A percentile compares a stretch with the other conserved stretches of the same genome.
Conservation (phyloP, 176 grass and related monocot species). For the Aegilops bicornis region DNA sequence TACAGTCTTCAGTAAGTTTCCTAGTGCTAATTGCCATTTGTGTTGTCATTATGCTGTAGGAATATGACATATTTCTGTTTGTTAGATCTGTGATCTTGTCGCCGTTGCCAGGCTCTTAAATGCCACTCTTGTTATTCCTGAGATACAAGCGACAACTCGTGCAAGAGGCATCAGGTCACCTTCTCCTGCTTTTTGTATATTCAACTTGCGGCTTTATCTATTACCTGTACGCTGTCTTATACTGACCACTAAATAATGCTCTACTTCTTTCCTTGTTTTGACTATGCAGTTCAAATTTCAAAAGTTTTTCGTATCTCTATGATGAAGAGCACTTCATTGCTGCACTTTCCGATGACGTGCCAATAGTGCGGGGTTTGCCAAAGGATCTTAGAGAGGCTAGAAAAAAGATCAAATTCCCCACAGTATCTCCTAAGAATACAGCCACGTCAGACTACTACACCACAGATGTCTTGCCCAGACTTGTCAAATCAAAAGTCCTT, state of each 20-base stretch:
- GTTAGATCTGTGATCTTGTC: constrained; percentile 98
- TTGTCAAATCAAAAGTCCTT: constrained; percentile 87
- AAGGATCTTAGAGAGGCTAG: constrained; percentile 83
- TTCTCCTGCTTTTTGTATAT: constrained; percentile 1
- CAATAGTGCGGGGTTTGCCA: constrained; percentile 75
- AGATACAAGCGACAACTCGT: constrained; percentile 86
- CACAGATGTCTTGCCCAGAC: constrained; percentile 69
- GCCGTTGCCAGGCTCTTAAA: constrained; percentile 88
- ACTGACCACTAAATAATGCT: constrained; percentile 15
- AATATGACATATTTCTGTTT: constrained; percentile 48
- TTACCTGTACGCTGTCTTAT: constrained; percentile 9
- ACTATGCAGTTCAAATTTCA: constrained; percentile 83
- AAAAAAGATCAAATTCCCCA: constrained; percentile 92
- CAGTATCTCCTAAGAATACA: constrained; percentile 71
- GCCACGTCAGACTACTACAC: constrained; percentile 77
- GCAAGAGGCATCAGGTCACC: constrained; percentile 92
- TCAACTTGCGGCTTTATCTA: constrained; percentile 14
- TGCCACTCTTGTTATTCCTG: constrained; percentile 95
- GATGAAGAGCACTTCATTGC: constrained; percentile 88
- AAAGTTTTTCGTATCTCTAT: constrained; percentile 97
- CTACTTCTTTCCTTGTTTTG: constrained; percentile 19
- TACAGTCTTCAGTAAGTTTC: constrained; percentile 92
- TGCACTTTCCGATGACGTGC: constrained; percentile 72
- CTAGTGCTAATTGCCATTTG: constrained; percentile 23
- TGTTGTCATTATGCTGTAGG: constrained; percentile 9